phyloP scores from a whole-genome alignment of 108 stramenopile species.

The Skeletonema marinoi region DNA sequence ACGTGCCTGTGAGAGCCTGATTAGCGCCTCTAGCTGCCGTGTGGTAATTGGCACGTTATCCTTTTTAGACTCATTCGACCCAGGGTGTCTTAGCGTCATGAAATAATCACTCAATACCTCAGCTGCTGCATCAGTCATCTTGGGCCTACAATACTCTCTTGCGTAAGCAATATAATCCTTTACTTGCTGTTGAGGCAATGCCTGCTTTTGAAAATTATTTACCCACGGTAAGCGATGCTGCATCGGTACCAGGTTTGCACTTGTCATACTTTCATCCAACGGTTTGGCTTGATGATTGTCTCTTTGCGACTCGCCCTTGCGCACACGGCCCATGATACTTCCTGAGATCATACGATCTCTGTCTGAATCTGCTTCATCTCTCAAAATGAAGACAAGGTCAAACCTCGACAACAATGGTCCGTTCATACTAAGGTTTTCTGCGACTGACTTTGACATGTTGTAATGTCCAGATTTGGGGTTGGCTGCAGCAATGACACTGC shows the following conservation, averaged over 20 bases:
- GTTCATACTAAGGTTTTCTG: constrained; percentile 94
- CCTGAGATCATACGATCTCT: constrained; percentile 89
- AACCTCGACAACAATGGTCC: constrained; percentile 95
- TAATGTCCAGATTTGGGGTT: constrained; percentile 98
- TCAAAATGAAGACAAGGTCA: constrained; percentile 96
- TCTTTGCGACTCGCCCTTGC: constrained; percentile 16
- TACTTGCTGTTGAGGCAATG: constrained; percentile 80
- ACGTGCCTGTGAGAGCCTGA: constrained; percentile 93
- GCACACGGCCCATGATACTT: constrained; percentile 91
- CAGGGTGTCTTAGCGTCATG: constrained; percentile 75
- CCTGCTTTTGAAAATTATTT: constrained; percentile 71
- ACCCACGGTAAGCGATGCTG: constrained; percentile 81
- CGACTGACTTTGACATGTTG: constrained; percentile 89
- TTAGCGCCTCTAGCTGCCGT: constrained; percentile 95
- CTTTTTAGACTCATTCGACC: constrained; percentile 40
- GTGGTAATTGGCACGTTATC: constrained; percentile 95
- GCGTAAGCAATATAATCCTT: constrained; percentile 98
- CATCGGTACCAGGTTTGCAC: constrained; percentile 45
- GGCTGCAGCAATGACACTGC: constrained; percentile 96
- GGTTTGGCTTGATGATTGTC: constrained; percentile 6
- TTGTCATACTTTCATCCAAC: constrained; percentile 17
- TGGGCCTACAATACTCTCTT: constrained; percentile 90
- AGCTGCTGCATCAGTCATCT: constrained; percentile 87
- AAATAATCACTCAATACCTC: constrained; percentile 87
- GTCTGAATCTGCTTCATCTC: constrained; percentile 91